Evolutionary conservation across 1,284 basidiomycete genomes (phyloP).

Genomic region (Cryptococcus floricola): DNA sequence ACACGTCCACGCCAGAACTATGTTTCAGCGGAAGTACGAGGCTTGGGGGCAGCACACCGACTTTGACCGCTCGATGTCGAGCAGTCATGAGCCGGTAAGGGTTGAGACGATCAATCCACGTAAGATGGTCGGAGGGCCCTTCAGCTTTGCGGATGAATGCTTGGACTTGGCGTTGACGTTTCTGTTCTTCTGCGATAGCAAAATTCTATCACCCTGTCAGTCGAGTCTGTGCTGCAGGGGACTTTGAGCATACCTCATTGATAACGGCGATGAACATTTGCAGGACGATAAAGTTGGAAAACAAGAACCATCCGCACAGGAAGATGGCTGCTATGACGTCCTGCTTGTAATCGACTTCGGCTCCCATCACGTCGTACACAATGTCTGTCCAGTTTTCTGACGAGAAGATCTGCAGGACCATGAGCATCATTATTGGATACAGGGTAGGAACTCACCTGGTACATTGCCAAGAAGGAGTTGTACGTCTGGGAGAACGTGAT

Average conservation of each 20-base stretch:
- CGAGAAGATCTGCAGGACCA: slow-evolving; percentile 68
- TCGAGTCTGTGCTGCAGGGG: background rate
- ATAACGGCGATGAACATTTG: slow-evolving; percentile 99
- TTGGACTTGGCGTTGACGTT: slow-evolving; percentile 75
- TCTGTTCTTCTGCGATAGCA: slow-evolving; percentile 84
- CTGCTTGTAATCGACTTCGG: slow-evolving; percentile 67
- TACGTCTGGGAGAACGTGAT: slow-evolving; percentile 87
- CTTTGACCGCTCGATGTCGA: slow-evolving; percentile 67
- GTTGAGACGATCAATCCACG: slow-evolving; percentile 75
- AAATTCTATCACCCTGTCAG: slow-evolving; percentile 62
- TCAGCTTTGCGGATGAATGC: slow-evolving; percentile 52
- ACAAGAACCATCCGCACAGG: slow-evolving; percentile 80
- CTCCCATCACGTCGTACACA: slow-evolving; percentile 63
- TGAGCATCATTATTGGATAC: slow-evolving; percentile 1
- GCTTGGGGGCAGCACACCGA: slow-evolving; percentile 66
- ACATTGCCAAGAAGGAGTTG: slow-evolving; percentile 84
- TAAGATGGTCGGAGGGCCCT: slow-evolving; percentile 50
- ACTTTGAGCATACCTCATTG: slow-evolving; percentile 60
- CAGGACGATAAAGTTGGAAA: slow-evolving; percentile 91
- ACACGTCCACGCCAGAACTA: slow-evolving; percentile 63
- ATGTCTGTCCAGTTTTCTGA: slow-evolving; percentile 92
- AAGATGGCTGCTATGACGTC: slow-evolving; percentile 71
- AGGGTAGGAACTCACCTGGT: slow-evolving; percentile 52
- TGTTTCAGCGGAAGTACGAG: slow-evolving; percentile 73
- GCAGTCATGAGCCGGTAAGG: slow-evolving; percentile 80